These are phyloP conservation scores for Excoecaria cochinchinensis DNA, from an alignment of 345 rosid genomes.

Conservation along the genomic window DNA sequence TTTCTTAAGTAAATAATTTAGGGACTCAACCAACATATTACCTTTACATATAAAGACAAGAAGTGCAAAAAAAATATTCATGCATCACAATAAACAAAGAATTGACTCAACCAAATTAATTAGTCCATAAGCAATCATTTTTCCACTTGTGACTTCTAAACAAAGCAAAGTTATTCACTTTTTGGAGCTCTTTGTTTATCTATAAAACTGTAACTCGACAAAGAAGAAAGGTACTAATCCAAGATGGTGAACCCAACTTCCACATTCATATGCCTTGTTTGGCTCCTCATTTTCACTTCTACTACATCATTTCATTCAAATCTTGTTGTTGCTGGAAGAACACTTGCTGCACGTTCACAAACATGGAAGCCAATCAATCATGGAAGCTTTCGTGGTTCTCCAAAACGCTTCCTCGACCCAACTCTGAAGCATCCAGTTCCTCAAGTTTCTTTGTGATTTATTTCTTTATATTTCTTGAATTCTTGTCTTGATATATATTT, in stretches of 20 bases:
- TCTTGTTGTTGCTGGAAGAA: constrained; percentile 7
- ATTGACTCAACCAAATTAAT: background rate
- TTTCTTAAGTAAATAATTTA: too few relatives aligned
- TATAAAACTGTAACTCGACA: background rate
- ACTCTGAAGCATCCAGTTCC: constrained; percentile 30
- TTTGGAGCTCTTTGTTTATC: constrained; percentile 4
- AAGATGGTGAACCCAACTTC: constrained; percentile 19
- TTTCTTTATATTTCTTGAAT: too few relatives aligned
- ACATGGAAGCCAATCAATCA: constrained; percentile 35
- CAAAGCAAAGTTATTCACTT: constrained; percentile 32
- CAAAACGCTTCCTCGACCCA: constrained; percentile 40
- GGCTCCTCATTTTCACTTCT: constrained; percentile 30
- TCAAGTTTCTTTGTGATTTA: constrained; percentile 30
- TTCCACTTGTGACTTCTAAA: constrained; percentile 25
- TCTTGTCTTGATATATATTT: background rate
- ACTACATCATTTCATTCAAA: constrained; percentile 17
- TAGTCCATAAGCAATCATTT: background rate
- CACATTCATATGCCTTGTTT: constrained; percentile 18
- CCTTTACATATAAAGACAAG: too few relatives aligned
- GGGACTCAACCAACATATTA: too few relatives aligned
- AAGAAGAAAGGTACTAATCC: background rate
- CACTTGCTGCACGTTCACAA: background rate
- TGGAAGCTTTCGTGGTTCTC: constrained; percentile 43
- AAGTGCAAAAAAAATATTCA: too few relatives aligned
- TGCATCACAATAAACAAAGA: too few relatives aligned